phyloP scores from a whole-genome alignment of 306 rosid genomes.

The Acacia crassicarpa region DNA sequence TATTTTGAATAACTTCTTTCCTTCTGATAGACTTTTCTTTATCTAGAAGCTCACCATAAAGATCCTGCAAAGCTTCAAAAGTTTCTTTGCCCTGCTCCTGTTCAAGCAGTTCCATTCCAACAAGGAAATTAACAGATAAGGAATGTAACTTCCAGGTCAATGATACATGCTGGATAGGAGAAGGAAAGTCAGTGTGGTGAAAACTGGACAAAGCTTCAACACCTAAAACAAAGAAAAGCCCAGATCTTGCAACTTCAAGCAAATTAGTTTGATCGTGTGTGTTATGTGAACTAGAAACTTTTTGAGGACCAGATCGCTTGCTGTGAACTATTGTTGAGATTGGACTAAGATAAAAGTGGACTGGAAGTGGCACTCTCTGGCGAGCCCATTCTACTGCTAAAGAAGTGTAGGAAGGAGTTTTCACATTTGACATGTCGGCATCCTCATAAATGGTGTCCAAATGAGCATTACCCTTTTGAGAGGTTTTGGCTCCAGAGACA shows the following conservation, averaged over 20 bases:
- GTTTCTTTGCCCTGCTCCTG: constrained; percentile 66
- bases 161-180: constrained; percentile 71
- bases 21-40: constrained; percentile 43
- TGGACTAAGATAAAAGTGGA: constrained; percentile 82
- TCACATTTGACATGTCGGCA: constrained; percentile 43
- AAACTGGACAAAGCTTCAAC: constrained; percentile 74
- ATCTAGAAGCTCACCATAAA: constrained; percentile 75
- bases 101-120: constrained; percentile 80
- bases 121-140: constrained; percentile 76
- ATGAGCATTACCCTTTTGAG: constrained; percentile 42
- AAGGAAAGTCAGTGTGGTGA: constrained; percentile 49
- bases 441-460: constrained; percentile 84
- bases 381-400: constrained; percentile 74
- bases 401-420: constrained; percentile 41
- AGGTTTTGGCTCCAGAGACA: constrained; percentile 34
- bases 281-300: constrained; percentile 37
- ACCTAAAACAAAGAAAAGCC: constrained; percentile 84
- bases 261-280: constrained; percentile 42
- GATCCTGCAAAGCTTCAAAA: constrained; percentile 86
- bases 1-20: constrained; percentile 27
- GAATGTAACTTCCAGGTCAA: constrained; percentile 92
- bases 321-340: constrained; percentile 63
- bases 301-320: constrained; percentile 53
- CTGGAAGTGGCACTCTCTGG: constrained; percentile 91
- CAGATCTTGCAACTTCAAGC: constrained; percentile 73